Evolutionary conservation across 1,284 basidiomycete species (phyloP), one percentile per base, ranked within the genome.

Genomic region (Grifola frondosa): DNA sequence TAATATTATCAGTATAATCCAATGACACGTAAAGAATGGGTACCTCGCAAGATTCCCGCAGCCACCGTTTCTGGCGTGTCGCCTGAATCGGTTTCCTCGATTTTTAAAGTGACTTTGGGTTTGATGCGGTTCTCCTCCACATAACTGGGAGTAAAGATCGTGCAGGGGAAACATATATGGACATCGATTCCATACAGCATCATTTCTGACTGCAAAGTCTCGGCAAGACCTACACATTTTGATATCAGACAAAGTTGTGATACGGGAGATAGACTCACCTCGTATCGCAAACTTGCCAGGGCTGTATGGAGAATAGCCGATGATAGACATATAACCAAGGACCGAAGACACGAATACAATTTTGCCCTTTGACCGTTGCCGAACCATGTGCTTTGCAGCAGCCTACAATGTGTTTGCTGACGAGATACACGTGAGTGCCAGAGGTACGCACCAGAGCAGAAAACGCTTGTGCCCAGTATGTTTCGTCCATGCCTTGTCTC

Each of bases 231-330:
- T 91, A 56, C 21, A 16, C 12, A n/a, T 34, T 29, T 17, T 17
- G 40, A 49, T 37, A 44, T 12, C n/a, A 40, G 26, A 8, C 10
- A 25, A 8, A 7, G n/a, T 31, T 20, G 28, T 38, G 13, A 60
- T 32, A 47, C 46, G 49, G 17, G n/a, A 13, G n/a, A 15, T 13
- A 21, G 3, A 61, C 60, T 36, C 56, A 90, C 92, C 94, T 68
- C 93, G 74, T 12, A 97, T 66, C 9, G 96, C 96, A 56, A 88
- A 86, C 64, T 97, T 98, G 36, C 84, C 88, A 0, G 95, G 92
- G 1, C 89, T 73, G 63, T 99, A 98, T 2, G 85, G 77, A 4
- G 87, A 74, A 58, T 89, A 98, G 1, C 96, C 95, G 13, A 90
- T 71, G 37, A 97, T 75, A 1, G 83, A 79, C 71, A 93, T 87